These are phyloP conservation scores for Trichoderma gracile DNA, from an alignment of 2,329 filamentous ascomycete species.

Conservation along the genomic window DNA sequence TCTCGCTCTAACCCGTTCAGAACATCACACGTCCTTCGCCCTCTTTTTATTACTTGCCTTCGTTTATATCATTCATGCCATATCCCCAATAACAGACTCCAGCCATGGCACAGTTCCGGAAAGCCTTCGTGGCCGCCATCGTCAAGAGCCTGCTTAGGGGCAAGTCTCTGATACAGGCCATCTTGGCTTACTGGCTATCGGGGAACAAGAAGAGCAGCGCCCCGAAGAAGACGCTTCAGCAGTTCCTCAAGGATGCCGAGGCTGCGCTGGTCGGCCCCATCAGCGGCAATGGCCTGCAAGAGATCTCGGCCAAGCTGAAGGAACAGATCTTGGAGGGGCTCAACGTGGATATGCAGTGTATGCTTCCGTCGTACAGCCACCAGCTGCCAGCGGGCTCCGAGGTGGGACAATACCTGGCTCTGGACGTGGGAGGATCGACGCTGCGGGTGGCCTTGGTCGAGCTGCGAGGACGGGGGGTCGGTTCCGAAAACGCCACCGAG, in stretches of 20 bases:
- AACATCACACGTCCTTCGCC: background rate
- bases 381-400: slow-evolving; percentile 63
- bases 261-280: slow-evolving; percentile 52
- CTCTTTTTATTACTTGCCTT: background rate
- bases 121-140: slow-evolving; percentile 55
- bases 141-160: slow-evolving; percentile 60
- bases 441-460: slow-evolving; percentile 65
- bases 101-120: slow-evolving; percentile 59
- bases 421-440: slow-evolving; percentile 71
- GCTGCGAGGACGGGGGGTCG: slow-evolving; percentile 49
- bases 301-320: slow-evolving; percentile 53
- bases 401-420: slow-evolving; percentile 59
- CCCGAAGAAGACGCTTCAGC: slow-evolving; percentile 41
- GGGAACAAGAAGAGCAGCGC: slow-evolving; percentile 35
- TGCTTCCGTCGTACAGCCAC: slow-evolving; percentile 68
- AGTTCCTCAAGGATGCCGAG: slow-evolving; percentile 60
- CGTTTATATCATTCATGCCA: slow-evolving; percentile 36
- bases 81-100: slow-evolving; percentile 53
- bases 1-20: slow-evolving; percentile 16
- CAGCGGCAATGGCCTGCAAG: slow-evolving; percentile 46
- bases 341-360: slow-evolving; percentile 55
- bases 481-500: slow-evolving; percentile 45
- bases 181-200: slow-evolving; percentile 55
- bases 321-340: slow-evolving; percentile 57
- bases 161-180: slow-evolving; percentile 59